phyloP scores from a whole-genome alignment of 768 basidiomycete species.

The Steccherinum ochraceum region DNA sequence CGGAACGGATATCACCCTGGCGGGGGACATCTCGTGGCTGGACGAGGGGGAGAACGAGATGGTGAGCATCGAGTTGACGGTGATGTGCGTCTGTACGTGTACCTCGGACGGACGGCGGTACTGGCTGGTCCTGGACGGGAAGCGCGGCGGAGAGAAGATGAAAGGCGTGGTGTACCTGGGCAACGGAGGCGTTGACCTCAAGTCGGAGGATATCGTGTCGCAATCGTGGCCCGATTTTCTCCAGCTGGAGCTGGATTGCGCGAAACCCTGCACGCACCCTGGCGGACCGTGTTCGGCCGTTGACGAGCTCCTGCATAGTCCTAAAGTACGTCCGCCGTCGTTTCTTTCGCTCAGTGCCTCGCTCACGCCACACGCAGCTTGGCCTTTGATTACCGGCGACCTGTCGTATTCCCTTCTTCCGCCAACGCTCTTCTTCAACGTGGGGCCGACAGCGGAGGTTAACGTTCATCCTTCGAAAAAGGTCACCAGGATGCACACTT shows the following conservation, averaged over 20 bases:
- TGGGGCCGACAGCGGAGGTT: too few relatives aligned
- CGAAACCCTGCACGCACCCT: background rate
- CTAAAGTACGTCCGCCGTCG: background rate
- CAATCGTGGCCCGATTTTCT: conserved; percentile 6
- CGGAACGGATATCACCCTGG: conserved; percentile 2
- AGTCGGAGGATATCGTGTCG: background rate
- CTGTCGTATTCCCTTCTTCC: too few relatives aligned
- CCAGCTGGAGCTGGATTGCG: background rate
- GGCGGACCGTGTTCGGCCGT: too few relatives aligned
- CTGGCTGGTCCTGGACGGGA: conserved; percentile 4
- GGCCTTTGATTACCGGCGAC: background rate
- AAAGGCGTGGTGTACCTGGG: conserved; percentile 6
- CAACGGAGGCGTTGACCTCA: background rate
- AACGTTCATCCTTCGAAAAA: too few relatives aligned
- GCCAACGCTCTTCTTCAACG: too few relatives aligned
- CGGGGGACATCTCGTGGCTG: background rate
- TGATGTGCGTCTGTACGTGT: conserved; percentile 2
- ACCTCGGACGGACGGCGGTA: background rate
- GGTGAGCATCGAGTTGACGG: conserved; percentile 4
- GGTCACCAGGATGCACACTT: too few relatives aligned
- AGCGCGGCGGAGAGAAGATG: conserved; percentile 6
- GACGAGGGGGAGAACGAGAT: background rate
- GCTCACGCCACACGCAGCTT: background rate
- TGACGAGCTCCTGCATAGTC: background rate
- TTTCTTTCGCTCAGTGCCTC: too few relatives aligned